phyloP scores from a whole-genome alignment of 2,329 filamentous ascomycete species.

The Teratosphaeria destructans region DNA sequence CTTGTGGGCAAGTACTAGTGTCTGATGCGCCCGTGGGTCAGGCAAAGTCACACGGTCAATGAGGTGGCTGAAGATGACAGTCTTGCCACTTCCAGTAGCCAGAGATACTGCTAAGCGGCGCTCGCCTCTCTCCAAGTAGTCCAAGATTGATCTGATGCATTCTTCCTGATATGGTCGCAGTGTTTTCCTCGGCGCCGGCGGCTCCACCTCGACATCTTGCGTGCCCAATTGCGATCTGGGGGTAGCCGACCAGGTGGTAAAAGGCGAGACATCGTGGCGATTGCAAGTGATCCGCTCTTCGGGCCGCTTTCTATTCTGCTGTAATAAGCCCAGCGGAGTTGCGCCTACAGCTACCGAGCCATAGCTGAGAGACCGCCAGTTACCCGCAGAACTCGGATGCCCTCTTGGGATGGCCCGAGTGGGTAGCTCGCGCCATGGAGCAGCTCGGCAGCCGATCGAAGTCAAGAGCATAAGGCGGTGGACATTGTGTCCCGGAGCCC shows the following conservation, averaged over 20 bases:
- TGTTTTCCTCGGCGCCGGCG: neutral
- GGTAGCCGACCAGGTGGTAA: neutral
- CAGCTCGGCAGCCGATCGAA: neutral
- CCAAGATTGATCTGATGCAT: slow-evolving; percentile 69
- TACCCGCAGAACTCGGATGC: neutral
- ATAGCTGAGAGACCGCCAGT: neutral
- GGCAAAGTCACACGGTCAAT: slow-evolving; percentile 62
- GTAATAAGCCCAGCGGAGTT: neutral
- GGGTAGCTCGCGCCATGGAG: neutral
- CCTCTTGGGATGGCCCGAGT: neutral
- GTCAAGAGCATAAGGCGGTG: neutral
- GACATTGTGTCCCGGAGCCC: neutral
- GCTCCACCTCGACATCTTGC: neutral
- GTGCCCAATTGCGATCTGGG: neutral
- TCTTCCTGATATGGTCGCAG: slow-evolving; percentile 81
- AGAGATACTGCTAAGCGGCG: slow-evolving; percentile 73
- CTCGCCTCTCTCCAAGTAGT: slow-evolving; percentile 56
- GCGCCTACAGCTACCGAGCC: neutral
- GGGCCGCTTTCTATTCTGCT: neutral
- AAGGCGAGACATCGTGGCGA: neutral
- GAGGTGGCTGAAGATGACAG: slow-evolving; percentile 91
- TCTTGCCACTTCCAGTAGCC: slow-evolving; percentile 81
- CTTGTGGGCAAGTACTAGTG: slow-evolving; percentile 83
- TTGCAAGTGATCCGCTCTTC: neutral
- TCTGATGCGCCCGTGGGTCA: slow-evolving; percentile 54